These are phyloP conservation scores for Phaeosphaeria sp. DNA, from an alignment of 2,329 filamentous ascomycete genomes.

Conservation along the genomic window DNA sequence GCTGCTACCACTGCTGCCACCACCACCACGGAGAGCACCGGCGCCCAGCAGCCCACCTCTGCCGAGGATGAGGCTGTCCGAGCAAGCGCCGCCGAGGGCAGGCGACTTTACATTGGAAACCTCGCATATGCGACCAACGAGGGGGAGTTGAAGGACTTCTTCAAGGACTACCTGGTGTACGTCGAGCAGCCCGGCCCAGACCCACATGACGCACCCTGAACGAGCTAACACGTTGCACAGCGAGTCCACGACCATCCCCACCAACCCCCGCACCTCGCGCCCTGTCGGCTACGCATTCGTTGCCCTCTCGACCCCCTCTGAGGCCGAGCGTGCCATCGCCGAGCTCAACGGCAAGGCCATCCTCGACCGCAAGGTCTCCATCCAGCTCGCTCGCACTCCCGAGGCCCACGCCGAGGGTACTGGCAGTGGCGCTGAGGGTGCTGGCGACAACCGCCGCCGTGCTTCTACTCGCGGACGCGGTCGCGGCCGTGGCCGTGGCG, in stretches of 20 bases:
- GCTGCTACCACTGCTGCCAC: slow-evolving; percentile 51
- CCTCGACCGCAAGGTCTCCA: slow-evolving; percentile 97
- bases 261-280: slow-evolving; percentile 98
- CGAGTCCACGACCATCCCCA: slow-evolving; percentile 98
- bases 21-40: slow-evolving; percentile 59
- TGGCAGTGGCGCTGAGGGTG: slow-evolving; percentile 76
- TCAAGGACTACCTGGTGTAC: slow-evolving; percentile 99
- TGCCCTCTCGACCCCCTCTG: slow-evolving; percentile 90
- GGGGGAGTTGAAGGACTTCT: slow-evolving; percentile 99
- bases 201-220: slow-evolving; percentile 21
- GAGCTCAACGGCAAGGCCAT: slow-evolving; percentile 98
- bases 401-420: slow-evolving; percentile 80
- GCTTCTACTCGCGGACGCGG: slow-evolving; percentile 63
- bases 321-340: slow-evolving; percentile 93
- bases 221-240: slow-evolving; percentile 58
- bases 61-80: slow-evolving; percentile 88
- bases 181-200: slow-evolving; percentile 52
- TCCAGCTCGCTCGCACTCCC: slow-evolving; percentile 97
- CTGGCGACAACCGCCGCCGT: slow-evolving; percentile 67
- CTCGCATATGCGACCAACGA: slow-evolving; percentile 99
- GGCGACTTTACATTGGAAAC: slow-evolving; percentile 99
- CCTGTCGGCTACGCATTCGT: slow-evolving; percentile 99
- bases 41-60: slow-evolving; percentile 70
- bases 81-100: slow-evolving; percentile 96
- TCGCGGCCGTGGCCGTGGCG: slow-evolving; percentile 67